Conservation (phyloP, 768 basidiomycete genomes). For the Rhizopogon rudus region DNA sequence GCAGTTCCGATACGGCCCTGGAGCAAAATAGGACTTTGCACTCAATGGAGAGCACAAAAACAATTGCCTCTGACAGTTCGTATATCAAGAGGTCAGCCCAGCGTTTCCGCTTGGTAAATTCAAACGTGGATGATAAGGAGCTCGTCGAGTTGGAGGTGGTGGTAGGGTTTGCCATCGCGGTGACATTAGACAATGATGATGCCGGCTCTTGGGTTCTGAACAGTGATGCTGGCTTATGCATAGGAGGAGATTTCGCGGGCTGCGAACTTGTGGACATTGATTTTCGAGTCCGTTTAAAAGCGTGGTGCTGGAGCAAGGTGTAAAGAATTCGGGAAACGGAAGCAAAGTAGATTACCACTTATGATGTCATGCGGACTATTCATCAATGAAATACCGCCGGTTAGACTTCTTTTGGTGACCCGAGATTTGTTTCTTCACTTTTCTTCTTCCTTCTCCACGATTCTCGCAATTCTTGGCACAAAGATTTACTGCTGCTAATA, state of each 20-base stretch:
- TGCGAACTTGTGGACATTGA: slow-evolving; percentile 17
- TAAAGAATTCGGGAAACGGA: background rate
- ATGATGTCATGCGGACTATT: background rate
- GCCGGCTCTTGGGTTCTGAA: background rate
- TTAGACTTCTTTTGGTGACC: background rate
- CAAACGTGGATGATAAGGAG: slow-evolving; percentile 38
- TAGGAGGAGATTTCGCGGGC: background rate
- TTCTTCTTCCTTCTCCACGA: background rate
- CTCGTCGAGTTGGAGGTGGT: background rate
- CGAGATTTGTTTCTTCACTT: background rate
- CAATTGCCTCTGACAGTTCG: slow-evolving; percentile 70
- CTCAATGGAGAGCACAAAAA: slow-evolving; percentile 60
- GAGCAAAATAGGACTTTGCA: slow-evolving; percentile 68
- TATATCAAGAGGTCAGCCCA: slow-evolving; percentile 80
- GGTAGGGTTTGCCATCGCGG: background rate
- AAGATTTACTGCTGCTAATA: too few relatives aligned
- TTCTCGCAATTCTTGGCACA: background rate
- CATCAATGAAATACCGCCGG: background rate
- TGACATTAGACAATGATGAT: background rate
- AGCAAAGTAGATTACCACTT: background rate
- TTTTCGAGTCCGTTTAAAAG: slow-evolving; percentile 1
- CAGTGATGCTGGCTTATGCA: background rate
- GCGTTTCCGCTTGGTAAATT: slow-evolving; percentile 83
- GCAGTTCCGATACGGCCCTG: slow-evolving; percentile 59
- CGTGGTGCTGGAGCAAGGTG: background rate